Evolutionary conservation across 257 asterid species (phyloP).

Genomic region (Fraxinus pennsylvanica): DNA sequence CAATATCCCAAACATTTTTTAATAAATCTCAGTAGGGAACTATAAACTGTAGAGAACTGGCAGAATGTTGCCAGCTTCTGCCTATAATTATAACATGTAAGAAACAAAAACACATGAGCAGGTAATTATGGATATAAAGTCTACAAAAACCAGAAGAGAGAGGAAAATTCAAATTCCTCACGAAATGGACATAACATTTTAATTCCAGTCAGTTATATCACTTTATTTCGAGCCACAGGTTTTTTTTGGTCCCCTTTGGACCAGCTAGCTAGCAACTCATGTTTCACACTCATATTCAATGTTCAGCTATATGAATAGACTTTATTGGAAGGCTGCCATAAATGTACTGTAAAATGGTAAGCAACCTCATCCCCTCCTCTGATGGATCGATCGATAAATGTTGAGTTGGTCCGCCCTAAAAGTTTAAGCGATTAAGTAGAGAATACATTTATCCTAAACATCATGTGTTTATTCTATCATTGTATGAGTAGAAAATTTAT

Average conservation of each 20-base stretch:
- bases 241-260: conserved; percentile 18
- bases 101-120: conserved; percentile 2
- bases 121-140: conserved; percentile 34
- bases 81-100: neutral
- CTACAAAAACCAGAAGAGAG: conserved; percentile 22
- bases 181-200: conserved; percentile 31
- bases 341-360: conserved; percentile 12
- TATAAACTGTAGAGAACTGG: neutral
- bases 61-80: neutral
- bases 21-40: neutral
- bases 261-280: conserved; percentile 29
- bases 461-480: too few species aligned
- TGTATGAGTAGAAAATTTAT: too few species aligned
- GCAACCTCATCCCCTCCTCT: neutral
- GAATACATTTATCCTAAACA: too few species aligned
- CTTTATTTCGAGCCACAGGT: conserved; percentile 29
- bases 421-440: neutral
- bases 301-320: conserved; percentile 26
- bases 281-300: conserved; percentile 31
- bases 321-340: conserved; percentile 19
- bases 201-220: conserved; percentile 11
- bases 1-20: neutral
- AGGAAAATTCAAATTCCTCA: conserved; percentile 25
- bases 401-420: neutral
- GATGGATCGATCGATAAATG: neutral